Conservation (phyloP, 495 filamentous ascomycete genomes). For the Stereocaulon alpinum region DNA sequence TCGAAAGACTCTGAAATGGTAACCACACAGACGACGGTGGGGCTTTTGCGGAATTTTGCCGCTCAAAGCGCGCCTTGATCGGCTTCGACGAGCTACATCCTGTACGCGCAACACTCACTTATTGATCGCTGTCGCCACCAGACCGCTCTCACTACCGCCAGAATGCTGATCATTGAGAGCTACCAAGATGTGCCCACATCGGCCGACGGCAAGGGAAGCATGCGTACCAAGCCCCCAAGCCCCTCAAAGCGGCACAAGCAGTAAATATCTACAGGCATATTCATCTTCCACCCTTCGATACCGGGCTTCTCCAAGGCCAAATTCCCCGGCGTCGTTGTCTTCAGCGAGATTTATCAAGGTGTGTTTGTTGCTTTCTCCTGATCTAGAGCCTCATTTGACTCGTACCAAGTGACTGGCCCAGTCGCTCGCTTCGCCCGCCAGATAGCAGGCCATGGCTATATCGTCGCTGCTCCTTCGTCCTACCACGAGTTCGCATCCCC, state of each 20-base stretch:
- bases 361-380: conserved; percentile 3
- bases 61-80: background rate
- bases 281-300: conserved; percentile 78
- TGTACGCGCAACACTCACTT: background rate
- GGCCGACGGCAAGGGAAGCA: conserved; percentile 48
- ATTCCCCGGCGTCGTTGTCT: conserved; percentile 85
- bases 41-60: background rate
- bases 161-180: conserved; percentile 59
- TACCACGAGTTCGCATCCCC: conserved; percentile 92
- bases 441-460: conserved; percentile 88
- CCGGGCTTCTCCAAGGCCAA: conserved; percentile 76
- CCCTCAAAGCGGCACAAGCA: background rate
- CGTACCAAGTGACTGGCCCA: conserved; percentile 68
- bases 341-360: conserved; percentile 97
- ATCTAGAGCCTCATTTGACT: conserved; percentile 5
- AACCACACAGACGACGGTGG: background rate
- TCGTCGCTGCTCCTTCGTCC: conserved; percentile 78
- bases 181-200: conserved; percentile 56
- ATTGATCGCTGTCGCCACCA: background rate
- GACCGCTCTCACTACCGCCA: conserved; percentile 15
- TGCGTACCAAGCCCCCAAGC: conserved; percentile 38
- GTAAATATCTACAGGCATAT: conserved; percentile 53
- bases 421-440: conserved; percentile 85
- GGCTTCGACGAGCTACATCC: background rate
- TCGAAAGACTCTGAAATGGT: background rate